Percentiles rank a stretch among this genome's conserved stretches.
These are phyloP conservation scores for Termitomyces sp. DNA, from an alignment of 768 basidiomycete species.

Conservation along the genomic window DNA sequence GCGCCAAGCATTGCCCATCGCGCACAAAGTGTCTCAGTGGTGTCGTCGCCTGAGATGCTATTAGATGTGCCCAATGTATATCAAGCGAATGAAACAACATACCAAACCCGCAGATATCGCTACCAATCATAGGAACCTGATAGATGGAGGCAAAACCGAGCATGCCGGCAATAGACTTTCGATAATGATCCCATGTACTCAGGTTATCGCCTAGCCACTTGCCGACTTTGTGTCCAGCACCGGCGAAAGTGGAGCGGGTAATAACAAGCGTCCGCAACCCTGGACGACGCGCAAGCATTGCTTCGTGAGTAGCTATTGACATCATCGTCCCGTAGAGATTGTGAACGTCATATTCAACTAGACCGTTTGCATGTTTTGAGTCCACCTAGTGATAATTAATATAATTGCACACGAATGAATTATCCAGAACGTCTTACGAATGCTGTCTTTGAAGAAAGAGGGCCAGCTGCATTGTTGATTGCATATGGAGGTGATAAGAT, in stretches of 20 bases:
- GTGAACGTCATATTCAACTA: constrained; percentile 57
- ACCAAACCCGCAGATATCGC: constrained; percentile 70
- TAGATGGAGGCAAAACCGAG: constrained; percentile 60
- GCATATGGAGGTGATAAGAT: constrained; percentile 50
- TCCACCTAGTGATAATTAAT: constrained; percentile 25
- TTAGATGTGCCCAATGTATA: neutral
- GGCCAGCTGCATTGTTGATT: constrained; percentile 52
- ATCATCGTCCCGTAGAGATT: constrained; percentile 72
- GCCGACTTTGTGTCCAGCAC: constrained; percentile 60
- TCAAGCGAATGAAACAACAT: constrained; percentile 11
- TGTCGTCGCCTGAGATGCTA: constrained; percentile 38
- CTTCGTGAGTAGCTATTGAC: constrained; percentile 54
- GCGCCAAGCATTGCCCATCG: constrained; percentile 76
- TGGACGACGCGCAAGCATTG: constrained; percentile 59
- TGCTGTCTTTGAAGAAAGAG: constrained; percentile 49
- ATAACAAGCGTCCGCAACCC: constrained; percentile 57
- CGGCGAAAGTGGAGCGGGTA: constrained; percentile 70
- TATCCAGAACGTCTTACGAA: constrained; percentile 30
- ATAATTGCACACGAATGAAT: neutral
- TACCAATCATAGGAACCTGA: constrained; percentile 72
- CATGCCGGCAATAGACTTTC: constrained; percentile 56
- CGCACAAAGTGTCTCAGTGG: constrained; percentile 64
- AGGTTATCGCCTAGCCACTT: constrained; percentile 74
- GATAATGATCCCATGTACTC: constrained; percentile 54
- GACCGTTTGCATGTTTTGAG: constrained; percentile 49